phyloP scores from a whole-genome alignment of 2,329 filamentous ascomycete genomes.

The Dothidotthia symphoricarpi region DNA sequence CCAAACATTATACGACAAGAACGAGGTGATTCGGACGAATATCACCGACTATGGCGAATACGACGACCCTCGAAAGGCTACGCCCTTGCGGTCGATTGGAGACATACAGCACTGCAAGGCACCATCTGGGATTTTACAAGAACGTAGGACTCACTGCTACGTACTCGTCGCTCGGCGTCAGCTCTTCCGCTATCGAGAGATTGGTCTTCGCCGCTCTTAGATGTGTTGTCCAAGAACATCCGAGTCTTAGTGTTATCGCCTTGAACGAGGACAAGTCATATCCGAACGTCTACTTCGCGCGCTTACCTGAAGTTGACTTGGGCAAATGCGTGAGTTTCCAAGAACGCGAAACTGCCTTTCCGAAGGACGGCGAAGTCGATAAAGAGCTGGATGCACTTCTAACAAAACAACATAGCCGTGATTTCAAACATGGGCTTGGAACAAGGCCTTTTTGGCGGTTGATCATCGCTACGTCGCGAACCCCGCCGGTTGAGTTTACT shows the following conservation, averaged over 20 bases:
- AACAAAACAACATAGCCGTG: slow-evolving; percentile 43
- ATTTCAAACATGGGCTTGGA: slow-evolving; percentile 34
- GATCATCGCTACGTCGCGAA: slow-evolving; percentile 24
- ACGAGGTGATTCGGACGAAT: too few species aligned
- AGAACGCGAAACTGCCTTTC: slow-evolving; percentile 20
- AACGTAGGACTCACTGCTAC: slow-evolving; percentile 45
- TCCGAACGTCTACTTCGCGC: slow-evolving; percentile 45
- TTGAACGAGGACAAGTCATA: slow-evolving; percentile 41
- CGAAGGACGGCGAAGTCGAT: slow-evolving; percentile 32
- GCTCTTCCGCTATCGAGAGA: not conserved
- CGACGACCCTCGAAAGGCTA: slow-evolving; percentile 12
- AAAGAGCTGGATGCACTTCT: slow-evolving; percentile 45
- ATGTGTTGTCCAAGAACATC: slow-evolving; percentile 43
- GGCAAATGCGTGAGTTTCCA: slow-evolving; percentile 36
- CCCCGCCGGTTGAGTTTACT: slow-evolving; percentile 36
- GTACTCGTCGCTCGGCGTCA: slow-evolving; percentile 5
- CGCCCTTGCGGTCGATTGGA: slow-evolving; percentile 41
- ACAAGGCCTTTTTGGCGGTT: slow-evolving; percentile 48
- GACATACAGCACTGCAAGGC: slow-evolving; percentile 45
- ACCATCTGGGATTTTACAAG: slow-evolving; percentile 45
- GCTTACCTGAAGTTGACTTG: slow-evolving; percentile 46
- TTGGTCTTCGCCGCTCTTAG: slow-evolving; percentile 25
- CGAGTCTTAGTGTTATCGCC: slow-evolving; percentile 46
- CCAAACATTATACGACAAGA: too few species aligned
- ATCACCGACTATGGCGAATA: slow-evolving; percentile 6